Percentiles rank a stretch among this genome's conserved stretches.
These are phyloP conservation scores for Gastrodia elata DNA, from an alignment of 106 monocot species.

Conservation along the genomic window DNA sequence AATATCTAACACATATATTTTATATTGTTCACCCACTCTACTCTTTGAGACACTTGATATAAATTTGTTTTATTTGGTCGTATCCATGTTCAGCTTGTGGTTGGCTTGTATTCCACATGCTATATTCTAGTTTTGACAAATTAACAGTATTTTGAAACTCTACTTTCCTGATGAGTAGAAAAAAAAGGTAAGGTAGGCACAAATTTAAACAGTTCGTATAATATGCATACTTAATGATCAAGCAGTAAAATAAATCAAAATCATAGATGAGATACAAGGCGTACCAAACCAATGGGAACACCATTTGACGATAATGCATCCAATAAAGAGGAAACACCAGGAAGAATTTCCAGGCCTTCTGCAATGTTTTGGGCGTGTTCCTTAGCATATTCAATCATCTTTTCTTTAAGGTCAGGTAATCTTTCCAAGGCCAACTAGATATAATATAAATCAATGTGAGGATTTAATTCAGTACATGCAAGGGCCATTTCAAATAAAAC, in stretches of 20 bases:
- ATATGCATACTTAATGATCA: neutral
- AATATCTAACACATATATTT: no score
- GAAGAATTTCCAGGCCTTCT: slow-evolving; percentile 44
- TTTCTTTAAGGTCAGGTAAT: slow-evolving; percentile 38
- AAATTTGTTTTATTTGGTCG: no score
- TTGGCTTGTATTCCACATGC: no score
- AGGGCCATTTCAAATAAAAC: neutral
- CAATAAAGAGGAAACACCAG: slow-evolving; percentile 38
- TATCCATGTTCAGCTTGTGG: no score
- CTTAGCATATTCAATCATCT: slow-evolving; percentile 46
- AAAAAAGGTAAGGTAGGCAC: neutral
- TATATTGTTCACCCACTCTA: no score
- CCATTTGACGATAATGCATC: slow-evolving; percentile 29
- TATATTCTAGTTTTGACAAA: neutral
- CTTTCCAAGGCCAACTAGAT: slow-evolving; percentile 26
- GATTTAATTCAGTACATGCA: neutral
- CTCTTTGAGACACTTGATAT: no score
- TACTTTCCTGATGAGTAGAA: neutral
- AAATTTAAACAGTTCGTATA: neutral
- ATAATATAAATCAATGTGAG: neutral
- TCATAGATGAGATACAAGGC: neutral
- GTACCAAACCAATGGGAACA: slow-evolving; percentile 41
- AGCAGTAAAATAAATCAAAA: neutral
- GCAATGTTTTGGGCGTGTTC: slow-evolving; percentile 24
- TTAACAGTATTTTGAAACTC: neutral